Evolutionary conservation across 441 rosid species (phyloP), one percentile per base, ranked within the genome.

Genomic region (Hura crepitans): DNA sequence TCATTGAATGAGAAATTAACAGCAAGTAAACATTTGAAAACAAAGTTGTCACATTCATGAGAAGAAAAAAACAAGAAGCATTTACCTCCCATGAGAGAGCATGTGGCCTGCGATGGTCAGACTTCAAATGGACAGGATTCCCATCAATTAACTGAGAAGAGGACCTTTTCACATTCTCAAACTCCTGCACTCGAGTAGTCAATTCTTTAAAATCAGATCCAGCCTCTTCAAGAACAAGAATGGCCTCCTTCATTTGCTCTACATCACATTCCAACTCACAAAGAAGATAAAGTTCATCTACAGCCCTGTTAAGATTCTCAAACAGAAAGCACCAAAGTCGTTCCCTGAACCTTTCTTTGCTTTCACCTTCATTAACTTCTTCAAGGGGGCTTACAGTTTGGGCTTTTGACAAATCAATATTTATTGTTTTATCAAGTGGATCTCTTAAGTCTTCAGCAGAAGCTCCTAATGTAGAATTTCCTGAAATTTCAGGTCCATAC

Each of bases 31-130:
- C 7, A 5, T 61, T 53, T 23, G 33, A 6, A 33, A 65, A 59
- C 60, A 43, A 76, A 61, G 31, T 27, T 59, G 12, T 35, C 31
- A 65, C 50, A 56, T 57, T 46, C 31, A 31, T 55, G 47, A 57
- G 66, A 37, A n/a, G 15, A 55, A 11, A 63, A 49, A 42, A 12
- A 56, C 65, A 68, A 4, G 68, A 58, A 68, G 72, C 69, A 73
- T 30, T 81, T 84, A 89, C 96, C 89, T 89, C 96, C 96, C 92
- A 89, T 27, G 96, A 89, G 59, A 87, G 89, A 66, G 96, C 92
- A 82, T 89, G 96, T 18, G 96, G 96, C 79, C 93, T 86, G 49
- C 89, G 88, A 72, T 89, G 89, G 28, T 87, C 92, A 68, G 81
- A 80, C 83, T 80, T 89, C 75, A 86, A 74, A 75, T 83, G 76